These are phyloP conservation scores for Collariella sp. DNA, from an alignment of 495 filamentous ascomycete genomes.

Conservation along the genomic window DNA sequence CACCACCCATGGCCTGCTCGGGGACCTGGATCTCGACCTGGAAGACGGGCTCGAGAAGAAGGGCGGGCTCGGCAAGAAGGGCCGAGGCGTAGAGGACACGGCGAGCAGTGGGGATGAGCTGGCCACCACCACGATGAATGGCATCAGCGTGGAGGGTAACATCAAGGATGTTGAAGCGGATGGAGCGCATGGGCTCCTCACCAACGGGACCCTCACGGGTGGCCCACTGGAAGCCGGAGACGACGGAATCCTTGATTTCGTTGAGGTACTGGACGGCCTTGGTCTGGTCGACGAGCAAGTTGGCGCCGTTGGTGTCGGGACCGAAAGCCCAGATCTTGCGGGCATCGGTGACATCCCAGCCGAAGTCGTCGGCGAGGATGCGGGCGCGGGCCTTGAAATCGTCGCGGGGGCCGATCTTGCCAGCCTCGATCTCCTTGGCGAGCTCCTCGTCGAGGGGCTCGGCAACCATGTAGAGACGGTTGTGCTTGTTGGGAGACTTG, in stretches of 20 bases:
- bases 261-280: conserved; percentile 99
- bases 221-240: conserved; percentile 99
- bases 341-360: conserved; percentile 99
- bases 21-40: conserved; percentile 98
- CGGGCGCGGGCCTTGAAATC: conserved; percentile 99
- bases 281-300: conserved; percentile 97
- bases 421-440: conserved; percentile 77
- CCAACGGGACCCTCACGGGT: conserved; percentile 94
- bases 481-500: conserved; percentile 99
- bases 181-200: conserved; percentile 94
- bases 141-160: conserved; percentile 99
- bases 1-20: conserved; percentile 98
- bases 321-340: conserved; percentile 99
- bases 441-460: conserved; percentile 87
- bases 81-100: conserved; percentile 92
- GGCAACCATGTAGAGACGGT: conserved; percentile 93
- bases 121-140: conserved; percentile 98
- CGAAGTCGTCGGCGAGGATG: conserved; percentile 91
- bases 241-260: conserved; percentile 99
- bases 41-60: conserved; percentile 95
- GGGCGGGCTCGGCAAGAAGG: conserved; percentile 82
- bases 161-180: conserved; percentile 99
- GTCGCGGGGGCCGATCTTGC: conserved; percentile 90
- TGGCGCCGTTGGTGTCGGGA: conserved; percentile 94
- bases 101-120: conserved; percentile 96